Evolutionary conservation across 306 rosid species (phyloP).

Genomic region (Arachis stenosperma): DNA sequence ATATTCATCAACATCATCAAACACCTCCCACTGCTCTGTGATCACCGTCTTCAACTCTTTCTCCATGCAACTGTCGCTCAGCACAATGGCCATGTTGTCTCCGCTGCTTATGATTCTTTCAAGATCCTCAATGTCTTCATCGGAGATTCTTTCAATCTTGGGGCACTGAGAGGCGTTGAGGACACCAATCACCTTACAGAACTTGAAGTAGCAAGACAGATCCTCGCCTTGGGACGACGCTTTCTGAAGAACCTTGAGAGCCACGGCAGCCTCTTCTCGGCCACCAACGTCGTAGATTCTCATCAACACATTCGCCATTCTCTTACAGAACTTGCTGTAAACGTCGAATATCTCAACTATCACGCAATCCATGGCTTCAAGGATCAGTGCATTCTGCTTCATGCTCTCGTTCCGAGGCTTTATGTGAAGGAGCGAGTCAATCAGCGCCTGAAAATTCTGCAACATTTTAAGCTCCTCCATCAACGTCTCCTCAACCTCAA

Average conservation of each 20-base stretch:
- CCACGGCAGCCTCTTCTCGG: slow-evolving; percentile 56
- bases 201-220: slow-evolving; percentile 50
- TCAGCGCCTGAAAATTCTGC: slow-evolving; percentile 56
- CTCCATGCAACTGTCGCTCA: slow-evolving; percentile 12
- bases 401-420: slow-evolving; percentile 38
- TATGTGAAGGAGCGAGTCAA: slow-evolving; percentile 62
- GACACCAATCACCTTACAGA: slow-evolving; percentile 67
- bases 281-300: slow-evolving; percentile 54
- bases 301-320: slow-evolving; percentile 52
- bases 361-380: slow-evolving; percentile 86
- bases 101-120: slow-evolving; percentile 55
- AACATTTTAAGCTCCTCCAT: slow-evolving; percentile 60
- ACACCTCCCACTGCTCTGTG: slow-evolving; percentile 82
- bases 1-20: slow-evolving; percentile 53
- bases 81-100: slow-evolving; percentile 38
- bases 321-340: slow-evolving; percentile 62
- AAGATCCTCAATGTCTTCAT: slow-evolving; percentile 62
- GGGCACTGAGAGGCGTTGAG: slow-evolving; percentile 69
- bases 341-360: slow-evolving; percentile 65
- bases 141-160: slow-evolving; percentile 53
- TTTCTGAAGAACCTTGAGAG: slow-evolving; percentile 56
- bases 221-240: slow-evolving; percentile 59
- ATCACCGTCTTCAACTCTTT: slow-evolving; percentile 60
- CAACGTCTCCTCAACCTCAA: slow-evolving; percentile 42
- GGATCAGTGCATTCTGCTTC: slow-evolving; percentile 41